Evolutionary conservation across 2,329 filamentous ascomycete species (phyloP).

Genomic region (Scedosporium apiospermum): DNA sequence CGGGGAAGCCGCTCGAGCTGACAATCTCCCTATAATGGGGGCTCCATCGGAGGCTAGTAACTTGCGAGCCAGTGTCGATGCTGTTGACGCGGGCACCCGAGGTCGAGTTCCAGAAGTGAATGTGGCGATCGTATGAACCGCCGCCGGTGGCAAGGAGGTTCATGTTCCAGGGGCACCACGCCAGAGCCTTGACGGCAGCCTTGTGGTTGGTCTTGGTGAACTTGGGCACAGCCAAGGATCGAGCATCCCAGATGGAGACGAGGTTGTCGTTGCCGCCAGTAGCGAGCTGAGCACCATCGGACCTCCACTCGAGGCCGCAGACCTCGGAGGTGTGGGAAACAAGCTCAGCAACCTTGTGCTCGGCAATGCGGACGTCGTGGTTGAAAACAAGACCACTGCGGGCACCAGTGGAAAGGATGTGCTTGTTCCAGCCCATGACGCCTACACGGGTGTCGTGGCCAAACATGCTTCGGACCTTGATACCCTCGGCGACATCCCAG

Average conservation of each 20-base stretch:
- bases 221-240: slow-evolving; percentile 85
- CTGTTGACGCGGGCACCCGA: slow-evolving; percentile 96
- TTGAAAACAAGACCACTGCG: slow-evolving; percentile 95
- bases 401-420: slow-evolving; percentile 88
- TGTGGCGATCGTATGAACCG: slow-evolving; percentile 92
- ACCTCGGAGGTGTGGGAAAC: slow-evolving; percentile 96
- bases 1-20: slow-evolving; percentile 95
- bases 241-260: slow-evolving; percentile 97
- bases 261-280: slow-evolving; percentile 98
- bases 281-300: slow-evolving; percentile 91
- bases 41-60: slow-evolving; percentile 94
- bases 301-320: slow-evolving; percentile 94
- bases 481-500: slow-evolving; percentile 93
- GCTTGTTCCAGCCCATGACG: slow-evolving; percentile 99
- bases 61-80: slow-evolving; percentile 96
- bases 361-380: slow-evolving; percentile 93
- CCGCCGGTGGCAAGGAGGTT: slow-evolving; percentile 95
- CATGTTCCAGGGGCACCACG: slow-evolving; percentile 98
- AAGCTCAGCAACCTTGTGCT: slow-evolving; percentile 97
- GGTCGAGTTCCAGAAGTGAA: slow-evolving; percentile 99
- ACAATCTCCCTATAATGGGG: slow-evolving; percentile 97
- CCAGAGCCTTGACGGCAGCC: slow-evolving; percentile 93
- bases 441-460: slow-evolving; percentile 94
- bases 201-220: slow-evolving; percentile 99
- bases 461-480: slow-evolving; percentile 96